Conservation (phyloP, 129 eudicot species). For the Flaveria trinervia region DNA sequence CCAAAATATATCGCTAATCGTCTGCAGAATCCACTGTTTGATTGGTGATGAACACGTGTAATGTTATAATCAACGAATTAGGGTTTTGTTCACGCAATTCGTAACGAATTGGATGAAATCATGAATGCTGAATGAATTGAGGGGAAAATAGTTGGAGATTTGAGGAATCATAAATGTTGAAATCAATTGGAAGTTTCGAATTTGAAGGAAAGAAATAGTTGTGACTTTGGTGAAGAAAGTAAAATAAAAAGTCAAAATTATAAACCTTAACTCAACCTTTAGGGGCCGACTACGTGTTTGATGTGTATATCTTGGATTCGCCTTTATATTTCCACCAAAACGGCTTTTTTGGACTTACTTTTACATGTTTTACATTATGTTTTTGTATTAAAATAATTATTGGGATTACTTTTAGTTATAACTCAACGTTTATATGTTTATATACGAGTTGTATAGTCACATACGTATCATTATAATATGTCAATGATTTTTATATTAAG, state of each 20-base stretch:
- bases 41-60: slow-evolving; percentile 5
- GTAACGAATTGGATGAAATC: not conserved
- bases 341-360: not conserved
- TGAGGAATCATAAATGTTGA: slow-evolving; percentile 12
- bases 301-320: not conserved
- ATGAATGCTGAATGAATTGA: slow-evolving; percentile 14
- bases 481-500: too few relatives aligned
- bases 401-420: too few relatives aligned
- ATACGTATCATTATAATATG: too few relatives aligned
- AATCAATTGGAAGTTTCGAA: slow-evolving; percentile 19
- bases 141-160: not conserved
- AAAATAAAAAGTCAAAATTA: slow-evolving; percentile 20
- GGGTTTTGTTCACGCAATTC: slow-evolving; percentile 7
- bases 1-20: not conserved
- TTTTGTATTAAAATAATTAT: too few relatives aligned
- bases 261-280: not conserved
- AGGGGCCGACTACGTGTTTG: slow-evolving; percentile 25
- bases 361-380: too few relatives aligned
- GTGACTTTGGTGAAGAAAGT: slow-evolving; percentile 14
- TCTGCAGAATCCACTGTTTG: slow-evolving; percentile 13
- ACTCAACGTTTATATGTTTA: too few relatives aligned
- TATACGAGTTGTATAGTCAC: too few relatives aligned
- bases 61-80: not conserved
- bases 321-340: slow-evolving; percentile 9
- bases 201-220: not conserved